Percentiles rank a stretch among this genome's conserved stretches.
Conservation (phyloP, 1,284 basidiomycete genomes). For the Sanghuangporus weigelae region DNA sequence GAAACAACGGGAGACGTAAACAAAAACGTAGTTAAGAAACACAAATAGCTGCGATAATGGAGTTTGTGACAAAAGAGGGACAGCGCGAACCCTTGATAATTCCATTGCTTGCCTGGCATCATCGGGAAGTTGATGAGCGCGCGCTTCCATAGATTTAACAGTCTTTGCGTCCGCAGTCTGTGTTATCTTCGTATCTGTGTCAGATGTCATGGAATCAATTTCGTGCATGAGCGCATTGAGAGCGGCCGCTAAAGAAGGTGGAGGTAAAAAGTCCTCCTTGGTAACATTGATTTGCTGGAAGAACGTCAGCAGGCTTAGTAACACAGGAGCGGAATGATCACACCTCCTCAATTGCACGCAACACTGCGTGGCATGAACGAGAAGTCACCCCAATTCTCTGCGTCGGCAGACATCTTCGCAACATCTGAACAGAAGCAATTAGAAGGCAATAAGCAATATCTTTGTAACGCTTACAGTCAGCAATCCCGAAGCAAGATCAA, state of each 20-base stretch:
- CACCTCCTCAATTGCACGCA: not conserved
- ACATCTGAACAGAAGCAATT: too few relatives aligned
- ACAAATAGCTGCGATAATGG: not conserved
- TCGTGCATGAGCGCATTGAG: not conserved
- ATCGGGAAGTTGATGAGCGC: not conserved
- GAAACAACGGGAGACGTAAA: not conserved
- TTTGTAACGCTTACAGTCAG: not conserved
- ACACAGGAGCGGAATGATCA: not conserved
- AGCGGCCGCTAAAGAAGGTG: not conserved
- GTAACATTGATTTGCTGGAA: not conserved
- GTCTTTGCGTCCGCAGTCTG: not conserved
- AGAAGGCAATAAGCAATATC: not conserved
- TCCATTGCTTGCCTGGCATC: conserved; percentile 4
- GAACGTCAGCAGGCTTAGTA: not conserved
- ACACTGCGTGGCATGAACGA: not conserved
- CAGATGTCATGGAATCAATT: not conserved
- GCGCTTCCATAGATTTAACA: not conserved
- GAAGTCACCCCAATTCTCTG: not conserved
- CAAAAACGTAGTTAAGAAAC: not conserved
- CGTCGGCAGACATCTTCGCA: not conserved
- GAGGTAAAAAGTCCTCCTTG: not conserved
- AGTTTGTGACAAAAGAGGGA: not conserved
- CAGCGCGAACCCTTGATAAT: conserved; percentile 15
- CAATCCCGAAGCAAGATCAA: not conserved
- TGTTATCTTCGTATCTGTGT: not conserved